Evolutionary conservation across 257 asterid genomes (phyloP).

Genomic region (Lantana camara): DNA sequence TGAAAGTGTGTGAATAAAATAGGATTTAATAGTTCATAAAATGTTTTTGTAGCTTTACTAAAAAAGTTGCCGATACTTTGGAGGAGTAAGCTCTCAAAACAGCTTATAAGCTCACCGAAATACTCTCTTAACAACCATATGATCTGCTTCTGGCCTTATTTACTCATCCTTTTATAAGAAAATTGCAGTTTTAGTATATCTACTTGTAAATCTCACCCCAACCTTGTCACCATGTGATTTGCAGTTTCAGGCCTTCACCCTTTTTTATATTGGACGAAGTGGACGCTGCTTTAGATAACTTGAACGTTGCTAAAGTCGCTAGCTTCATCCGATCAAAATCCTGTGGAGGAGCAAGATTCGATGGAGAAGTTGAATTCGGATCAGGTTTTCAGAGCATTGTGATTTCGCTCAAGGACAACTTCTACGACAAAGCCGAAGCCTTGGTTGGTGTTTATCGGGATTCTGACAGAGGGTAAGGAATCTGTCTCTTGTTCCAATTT

Average conservation of each 20-base stretch:
- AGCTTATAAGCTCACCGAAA: no score
- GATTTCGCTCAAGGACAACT: constrained; percentile 91
- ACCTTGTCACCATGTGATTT: constrained; percentile 18
- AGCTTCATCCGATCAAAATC: constrained; percentile 93
- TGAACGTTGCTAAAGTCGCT: constrained; percentile 96
- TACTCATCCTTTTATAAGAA: not conserved
- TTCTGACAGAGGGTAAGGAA: constrained; percentile 70
- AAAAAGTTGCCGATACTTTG: no score
- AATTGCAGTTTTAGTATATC: constrained; percentile 5
- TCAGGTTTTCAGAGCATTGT: constrained; percentile 94
- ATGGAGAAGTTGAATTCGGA: constrained; percentile 56
- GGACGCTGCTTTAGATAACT: constrained; percentile 95
- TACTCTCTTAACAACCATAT: not conserved
- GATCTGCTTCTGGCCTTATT: not conserved
- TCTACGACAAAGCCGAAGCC: constrained; percentile 98
- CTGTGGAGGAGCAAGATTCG: constrained; percentile 68
- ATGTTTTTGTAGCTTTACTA: no score
- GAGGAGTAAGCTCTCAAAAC: no score
- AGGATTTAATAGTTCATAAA: no score
- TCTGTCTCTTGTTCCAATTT: not conserved
- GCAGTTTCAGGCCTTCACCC: constrained; percentile 97
- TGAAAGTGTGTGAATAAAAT: no score
- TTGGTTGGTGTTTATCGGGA: constrained; percentile 96
- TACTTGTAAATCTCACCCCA: not conserved
- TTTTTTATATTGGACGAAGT: constrained; percentile 98